Conservation (phyloP, 192 early-diverging fungal species). For the Chytriomyces hyalinus region DNA sequence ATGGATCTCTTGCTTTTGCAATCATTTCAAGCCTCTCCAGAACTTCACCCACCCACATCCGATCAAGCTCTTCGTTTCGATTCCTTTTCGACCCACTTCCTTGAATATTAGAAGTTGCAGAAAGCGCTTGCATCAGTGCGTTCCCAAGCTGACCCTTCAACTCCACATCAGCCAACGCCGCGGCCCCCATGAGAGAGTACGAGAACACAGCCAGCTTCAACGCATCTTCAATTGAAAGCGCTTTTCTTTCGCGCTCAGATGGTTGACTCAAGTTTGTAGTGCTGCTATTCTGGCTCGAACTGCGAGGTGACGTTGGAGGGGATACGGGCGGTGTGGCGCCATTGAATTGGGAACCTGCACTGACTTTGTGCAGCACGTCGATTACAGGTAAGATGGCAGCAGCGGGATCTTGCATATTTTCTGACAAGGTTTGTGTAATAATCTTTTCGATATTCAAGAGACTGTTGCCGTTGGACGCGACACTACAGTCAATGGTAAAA, state of each 20-base stretch:
- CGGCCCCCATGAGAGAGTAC: conserved; percentile 16
- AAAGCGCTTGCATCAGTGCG: not conserved
- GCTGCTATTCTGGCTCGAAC: not conserved
- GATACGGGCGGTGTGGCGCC: not conserved
- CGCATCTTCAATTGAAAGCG: conserved; percentile 1
- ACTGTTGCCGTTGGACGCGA: not conserved
- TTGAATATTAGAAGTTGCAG: not conserved
- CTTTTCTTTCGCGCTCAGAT: not conserved
- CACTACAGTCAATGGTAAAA: too few relatives aligned
- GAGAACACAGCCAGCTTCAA: conserved; percentile 7
- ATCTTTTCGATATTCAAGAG: not conserved
- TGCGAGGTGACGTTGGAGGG: not conserved
- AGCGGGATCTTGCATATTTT: not conserved
- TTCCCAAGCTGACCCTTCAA: not conserved
- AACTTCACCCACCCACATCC: conserved; percentile 23
- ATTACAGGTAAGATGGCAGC: conserved; percentile 11
- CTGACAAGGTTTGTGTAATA: not conserved
- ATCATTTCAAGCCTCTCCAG: conserved; percentile 15
- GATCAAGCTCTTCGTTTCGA: conserved; percentile 1
- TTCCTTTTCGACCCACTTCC: not conserved
- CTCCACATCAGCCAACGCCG: not conserved
- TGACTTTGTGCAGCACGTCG: conserved; percentile 10
- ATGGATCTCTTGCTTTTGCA: not conserved
- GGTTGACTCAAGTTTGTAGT: not conserved
- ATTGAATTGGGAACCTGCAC: not conserved